These are phyloP conservation scores for Alternaria metachromatica DNA, from an alignment of 2,329 filamentous ascomycete genomes.

Conservation along the genomic window DNA sequence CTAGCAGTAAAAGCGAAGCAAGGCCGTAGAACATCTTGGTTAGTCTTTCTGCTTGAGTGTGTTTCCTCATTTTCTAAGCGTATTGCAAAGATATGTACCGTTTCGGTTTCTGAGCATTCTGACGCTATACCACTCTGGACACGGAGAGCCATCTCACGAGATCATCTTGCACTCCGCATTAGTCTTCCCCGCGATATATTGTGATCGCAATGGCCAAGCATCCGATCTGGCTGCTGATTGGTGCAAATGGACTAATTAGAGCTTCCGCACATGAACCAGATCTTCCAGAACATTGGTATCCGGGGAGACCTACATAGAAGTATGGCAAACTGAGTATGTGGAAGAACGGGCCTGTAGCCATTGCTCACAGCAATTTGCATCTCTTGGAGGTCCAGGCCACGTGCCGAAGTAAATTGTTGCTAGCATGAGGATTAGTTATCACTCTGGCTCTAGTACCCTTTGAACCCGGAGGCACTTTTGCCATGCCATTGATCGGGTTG, in stretches of 20 bases:
- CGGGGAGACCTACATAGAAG: not conserved
- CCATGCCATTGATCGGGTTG: not conserved
- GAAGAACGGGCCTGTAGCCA: conserved; percentile 10
- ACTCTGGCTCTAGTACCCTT: not conserved
- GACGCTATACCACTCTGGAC: conserved; percentile 8
- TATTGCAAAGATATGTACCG: not conserved
- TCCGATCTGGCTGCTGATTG: conserved; percentile 4
- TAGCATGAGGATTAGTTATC: not conserved
- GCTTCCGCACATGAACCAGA: conserved; percentile 6
- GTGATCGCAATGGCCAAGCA: conserved; percentile 4
- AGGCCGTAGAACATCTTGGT: conserved; percentile 8
- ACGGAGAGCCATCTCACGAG: conserved; percentile 8
- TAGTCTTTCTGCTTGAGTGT: not conserved
- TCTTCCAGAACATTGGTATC: conserved; percentile 11
- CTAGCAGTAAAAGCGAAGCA: conserved; percentile 21
- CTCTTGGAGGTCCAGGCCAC: not conserved
- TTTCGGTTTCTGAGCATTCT: not conserved
- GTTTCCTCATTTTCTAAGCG: not conserved
- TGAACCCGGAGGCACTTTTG: not conserved
- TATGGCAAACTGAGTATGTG: conserved; percentile 4
- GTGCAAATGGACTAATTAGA: conserved; percentile 5
- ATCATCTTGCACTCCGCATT: not conserved
- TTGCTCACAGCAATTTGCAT: not conserved
- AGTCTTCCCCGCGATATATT: conserved; percentile 14
- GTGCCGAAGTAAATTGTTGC: not conserved